phyloP scores from a whole-genome alignment of 2,329 filamentous ascomycete genomes.

The Exophiala spinifera region DNA sequence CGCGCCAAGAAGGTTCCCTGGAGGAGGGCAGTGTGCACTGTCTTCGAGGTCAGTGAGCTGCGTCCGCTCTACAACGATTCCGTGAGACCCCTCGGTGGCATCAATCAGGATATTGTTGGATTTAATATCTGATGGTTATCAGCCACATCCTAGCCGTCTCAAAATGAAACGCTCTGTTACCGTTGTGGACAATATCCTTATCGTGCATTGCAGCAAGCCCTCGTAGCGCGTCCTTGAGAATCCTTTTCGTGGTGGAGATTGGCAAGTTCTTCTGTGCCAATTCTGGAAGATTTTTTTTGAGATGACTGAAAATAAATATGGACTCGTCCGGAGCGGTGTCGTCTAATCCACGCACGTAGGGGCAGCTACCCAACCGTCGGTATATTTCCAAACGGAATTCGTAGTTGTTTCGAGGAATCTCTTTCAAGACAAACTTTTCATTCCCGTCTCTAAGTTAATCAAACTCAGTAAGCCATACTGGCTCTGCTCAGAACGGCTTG shows the following conservation, averaged over 20 bases:
- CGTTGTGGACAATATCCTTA: conserved; percentile 33
- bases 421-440: conserved; percentile 31
- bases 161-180: too few relatives aligned
- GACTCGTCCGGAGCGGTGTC: conserved; percentile 46
- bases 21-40: conserved; percentile 8
- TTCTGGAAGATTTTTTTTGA: conserved; percentile 44
- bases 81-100: conserved; percentile 23
- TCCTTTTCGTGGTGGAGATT: conserved; percentile 39
- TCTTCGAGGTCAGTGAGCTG: conserved; percentile 36
- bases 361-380: conserved; percentile 27
- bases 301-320: conserved; percentile 48
- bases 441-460: conserved; percentile 10
- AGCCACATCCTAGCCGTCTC: too few relatives aligned
- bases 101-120: conserved; percentile 37
- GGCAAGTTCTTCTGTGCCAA: conserved; percentile 43
- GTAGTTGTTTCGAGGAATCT: conserved; percentile 29
- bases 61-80: conserved; percentile 28
- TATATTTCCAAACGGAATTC: too few relatives aligned
- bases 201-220: conserved; percentile 35
- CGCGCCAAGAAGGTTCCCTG: conserved; percentile 27
- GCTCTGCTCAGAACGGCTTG: too few relatives aligned
- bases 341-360: conserved; percentile 39
- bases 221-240: conserved; percentile 43
- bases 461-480: conserved; percentile 4
- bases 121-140: conserved; percentile 39